Evolutionary conservation across 2,329 filamentous ascomycete genomes (phyloP).

Genomic region (Penicillium nordicum): DNA sequence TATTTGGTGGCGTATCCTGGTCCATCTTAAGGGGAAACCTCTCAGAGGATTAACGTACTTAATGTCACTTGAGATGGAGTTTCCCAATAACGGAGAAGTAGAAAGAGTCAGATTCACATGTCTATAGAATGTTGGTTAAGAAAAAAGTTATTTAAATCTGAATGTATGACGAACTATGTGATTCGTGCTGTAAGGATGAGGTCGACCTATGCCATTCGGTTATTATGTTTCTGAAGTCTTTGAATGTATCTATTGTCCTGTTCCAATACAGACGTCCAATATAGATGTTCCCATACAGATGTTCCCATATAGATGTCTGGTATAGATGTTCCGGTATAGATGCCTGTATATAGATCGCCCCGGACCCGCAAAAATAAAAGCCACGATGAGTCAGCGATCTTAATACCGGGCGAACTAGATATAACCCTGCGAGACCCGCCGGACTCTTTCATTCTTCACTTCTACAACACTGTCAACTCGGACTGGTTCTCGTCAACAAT

Average conservation of each 20-base stretch:
- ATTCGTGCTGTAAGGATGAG: neutral
- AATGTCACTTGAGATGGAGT: neutral
- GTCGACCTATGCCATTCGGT: neutral
- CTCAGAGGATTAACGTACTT: neutral
- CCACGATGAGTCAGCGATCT: neutral
- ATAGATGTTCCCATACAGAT: too few relatives aligned
- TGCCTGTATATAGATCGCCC: too few relatives aligned
- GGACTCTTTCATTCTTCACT: neutral
- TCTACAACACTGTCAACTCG: neutral
- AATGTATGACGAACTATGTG: neutral
- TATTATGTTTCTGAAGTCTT: too few relatives aligned
- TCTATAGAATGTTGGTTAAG: neutral
- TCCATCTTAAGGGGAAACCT: neutral
- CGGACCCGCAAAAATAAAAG: neutral
- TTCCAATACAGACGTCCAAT: neutral
- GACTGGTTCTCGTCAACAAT: neutral
- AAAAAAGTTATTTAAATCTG: neutral
- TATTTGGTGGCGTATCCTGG: neutral
- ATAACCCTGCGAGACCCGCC: too few relatives aligned
- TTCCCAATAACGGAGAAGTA: neutral
- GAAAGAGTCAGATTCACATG: neutral
- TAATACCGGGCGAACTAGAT: neutral
- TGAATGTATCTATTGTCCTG: too few relatives aligned
- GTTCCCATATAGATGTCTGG: neutral
- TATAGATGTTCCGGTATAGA: too few relatives aligned